Evolutionary conservation across 2,329 filamentous ascomycete species (phyloP), one percentile per base, ranked within the genome.

Genomic region (Diaporthe aspalathi): DNA sequence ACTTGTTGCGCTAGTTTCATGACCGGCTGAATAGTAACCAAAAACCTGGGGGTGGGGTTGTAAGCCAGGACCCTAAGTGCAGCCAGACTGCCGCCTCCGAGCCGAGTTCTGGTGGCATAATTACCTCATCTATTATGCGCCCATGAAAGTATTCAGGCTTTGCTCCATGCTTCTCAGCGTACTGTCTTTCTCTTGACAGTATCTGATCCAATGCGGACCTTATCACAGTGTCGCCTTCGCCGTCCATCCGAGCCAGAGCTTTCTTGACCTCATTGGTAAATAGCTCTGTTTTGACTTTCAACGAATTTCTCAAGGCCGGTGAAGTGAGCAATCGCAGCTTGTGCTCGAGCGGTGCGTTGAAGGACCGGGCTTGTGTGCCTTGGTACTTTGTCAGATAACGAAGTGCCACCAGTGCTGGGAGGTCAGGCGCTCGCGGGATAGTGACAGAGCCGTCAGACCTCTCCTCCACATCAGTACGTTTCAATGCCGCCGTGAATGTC

Each of bases 21-120:
- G 77, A 5, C 78, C 79, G 0, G 78, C 80, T 43, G 79, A 40
- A 50, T 79, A 74, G 73, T 79, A 78, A 66, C 78, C 78, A 66
- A 78, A 79, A 70, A 79, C 74, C 72, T 76, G 24, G 9, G 50
- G 11, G 27, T 11, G 50, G 32, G 32, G 32, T 32, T 52, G 50
- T 52, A 29, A 52, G 50, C 4, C 24, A 52, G 14, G 14, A 52
- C 14, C 12, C 50, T 5, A 20, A 6, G 12, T 32, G 29, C 17
- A 20, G 24, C 50, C 14, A 29, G 24, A 17, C 29, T 52, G 1
- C 24, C 17, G 50, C 12, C 24, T 52, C 29, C 6, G 7, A 24
- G 24, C 24, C 24, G 24, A 17, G 17, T 20, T 52, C 7, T 16
- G 17, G 49, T 52, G 24, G 50, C 14, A 52, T 24, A 52, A 24